Base-by-base conservation (phyloP, 371 early-diverging fungal genomes). In the Amoeboradix gromovi region DNA sequence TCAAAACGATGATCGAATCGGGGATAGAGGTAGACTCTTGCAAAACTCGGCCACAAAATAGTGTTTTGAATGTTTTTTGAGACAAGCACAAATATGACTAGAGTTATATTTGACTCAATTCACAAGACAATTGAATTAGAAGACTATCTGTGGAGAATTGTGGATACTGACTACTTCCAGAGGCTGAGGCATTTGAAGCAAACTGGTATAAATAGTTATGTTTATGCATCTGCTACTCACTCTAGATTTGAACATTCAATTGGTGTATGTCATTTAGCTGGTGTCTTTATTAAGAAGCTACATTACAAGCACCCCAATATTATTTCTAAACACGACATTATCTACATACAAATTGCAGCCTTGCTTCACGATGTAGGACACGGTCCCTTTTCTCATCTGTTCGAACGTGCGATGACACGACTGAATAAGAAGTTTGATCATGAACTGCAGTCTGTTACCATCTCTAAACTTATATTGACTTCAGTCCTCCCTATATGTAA, bases 301-400 rank as follows among this genome's bases (percentile, higher is more conserved):
- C 75, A 77, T 31, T 73, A 77, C 67, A 80, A 79, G 1, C 94
- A 94, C 70, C 91, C 90, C 2, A 87, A 88, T 48, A 80, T 92
- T 30, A 80, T 95, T 29, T 81, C 80, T 27, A 77, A 82, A 1
- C 79, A 80, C 28, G 95, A 96, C 70, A 78, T 87, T 30, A 81
- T 83, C 75, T 90, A 89, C 76, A 85, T 94, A 30, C 85, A 83
- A 66, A 75, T 94, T 2, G 96, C 96, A 29, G 96, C 93, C 1
- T 77, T 96, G 17, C 89, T 90, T 72, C 96, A 95, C 76, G 96
- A 95, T 75, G 78, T 92, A 1, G 92, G 92, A n/a, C 76, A 94
- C 76, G 94, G 94, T 0, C 94, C 94, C 0, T 94, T 87, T 76
- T 88, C 88, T 71, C 96, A 95, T 76, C 78, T 92, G 17, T 95